These are phyloP conservation scores for Saccharomycopsis oosterbeekiorum DNA, from an alignment of 805 yeast genomes.

Conservation along the genomic window DNA sequence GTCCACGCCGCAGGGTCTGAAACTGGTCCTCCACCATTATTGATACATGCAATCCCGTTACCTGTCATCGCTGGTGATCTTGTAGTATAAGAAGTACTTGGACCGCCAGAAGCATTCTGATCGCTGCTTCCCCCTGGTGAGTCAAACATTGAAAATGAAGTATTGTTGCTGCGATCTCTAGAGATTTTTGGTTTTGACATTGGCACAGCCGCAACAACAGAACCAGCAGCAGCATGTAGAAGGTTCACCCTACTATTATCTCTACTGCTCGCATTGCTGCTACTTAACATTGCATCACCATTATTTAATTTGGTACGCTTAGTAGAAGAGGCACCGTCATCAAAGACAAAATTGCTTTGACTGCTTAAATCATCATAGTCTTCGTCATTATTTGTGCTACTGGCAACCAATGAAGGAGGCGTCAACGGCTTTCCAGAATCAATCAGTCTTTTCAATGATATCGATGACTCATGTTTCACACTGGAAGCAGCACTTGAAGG, in stretches of 20 bases:
- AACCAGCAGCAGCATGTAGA: neutral
- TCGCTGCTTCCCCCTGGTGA: neutral
- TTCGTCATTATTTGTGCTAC: neutral
- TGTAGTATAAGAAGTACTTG: conserved; percentile 4
- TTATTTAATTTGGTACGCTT: neutral
- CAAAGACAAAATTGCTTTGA: neutral
- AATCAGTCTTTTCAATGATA: neutral
- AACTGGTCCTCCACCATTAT: neutral
- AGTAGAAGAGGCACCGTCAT: neutral
- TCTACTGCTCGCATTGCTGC: neutral
- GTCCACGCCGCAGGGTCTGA: conserved; percentile 13
- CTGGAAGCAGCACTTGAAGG: conserved; percentile 19
- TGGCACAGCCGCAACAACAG: neutral
- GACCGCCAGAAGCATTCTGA: neutral
- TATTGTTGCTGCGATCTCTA: neutral
- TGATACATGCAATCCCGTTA: neutral
- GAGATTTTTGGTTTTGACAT: neutral
- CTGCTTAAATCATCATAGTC: neutral
- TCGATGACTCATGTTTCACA: conserved; percentile 5
- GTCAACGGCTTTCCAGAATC: neutral
- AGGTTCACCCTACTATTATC: neutral
- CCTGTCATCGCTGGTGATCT: conserved; percentile 6
- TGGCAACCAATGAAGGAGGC: neutral
- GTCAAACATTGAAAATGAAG: neutral
- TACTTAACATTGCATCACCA: neutral